These are phyloP conservation scores for Croton laevigatus DNA, from an alignment of 441 rosid genomes.

Conservation along the genomic window DNA sequence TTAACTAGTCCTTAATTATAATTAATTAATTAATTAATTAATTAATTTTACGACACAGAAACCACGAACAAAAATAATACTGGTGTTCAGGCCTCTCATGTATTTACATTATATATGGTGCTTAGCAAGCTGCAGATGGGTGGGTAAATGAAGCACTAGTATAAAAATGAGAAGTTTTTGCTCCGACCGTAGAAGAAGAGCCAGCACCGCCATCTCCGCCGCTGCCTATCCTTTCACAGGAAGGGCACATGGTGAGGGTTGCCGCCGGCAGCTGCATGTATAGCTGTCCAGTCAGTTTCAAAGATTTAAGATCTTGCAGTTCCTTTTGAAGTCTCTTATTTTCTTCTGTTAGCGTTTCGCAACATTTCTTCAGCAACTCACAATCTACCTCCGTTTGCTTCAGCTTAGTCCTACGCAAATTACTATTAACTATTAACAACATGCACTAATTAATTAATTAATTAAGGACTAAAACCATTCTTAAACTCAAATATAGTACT, in stretches of 20 bases:
- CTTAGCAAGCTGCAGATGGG: constrained; percentile 42
- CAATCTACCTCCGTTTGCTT: constrained; percentile 90
- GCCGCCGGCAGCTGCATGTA: constrained; percentile 54
- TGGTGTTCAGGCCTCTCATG: constrained; percentile 12
- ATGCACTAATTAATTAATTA: too few relatives aligned
- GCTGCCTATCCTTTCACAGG: constrained; percentile 48
- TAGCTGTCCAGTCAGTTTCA: constrained; percentile 35
- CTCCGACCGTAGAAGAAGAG: constrained; percentile 23
- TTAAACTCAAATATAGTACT: too few relatives aligned
- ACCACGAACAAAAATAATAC: constrained; percentile 16
- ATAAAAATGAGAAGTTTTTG: constrained; percentile 30
- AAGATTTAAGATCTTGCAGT: constrained; percentile 65
- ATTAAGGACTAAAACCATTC: too few relatives aligned
- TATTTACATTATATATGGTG: neutral
- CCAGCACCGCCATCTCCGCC: constrained; percentile 9
- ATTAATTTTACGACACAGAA: neutral
- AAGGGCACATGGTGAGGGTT: constrained; percentile 56
- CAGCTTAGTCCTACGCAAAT: constrained; percentile 67
- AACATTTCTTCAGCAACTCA: constrained; percentile 71
- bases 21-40: neutral
- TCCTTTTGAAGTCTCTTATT: constrained; percentile 75
- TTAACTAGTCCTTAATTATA: neutral
- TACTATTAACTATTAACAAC: too few relatives aligned
- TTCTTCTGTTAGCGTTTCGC: constrained; percentile 71
- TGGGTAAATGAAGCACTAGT: constrained; percentile 23